Percentiles rank a stretch among this genome's conserved stretches.
Conservation (phyloP, 2,329 filamentous ascomycete species). For the Colletotrichum sp. region DNA sequence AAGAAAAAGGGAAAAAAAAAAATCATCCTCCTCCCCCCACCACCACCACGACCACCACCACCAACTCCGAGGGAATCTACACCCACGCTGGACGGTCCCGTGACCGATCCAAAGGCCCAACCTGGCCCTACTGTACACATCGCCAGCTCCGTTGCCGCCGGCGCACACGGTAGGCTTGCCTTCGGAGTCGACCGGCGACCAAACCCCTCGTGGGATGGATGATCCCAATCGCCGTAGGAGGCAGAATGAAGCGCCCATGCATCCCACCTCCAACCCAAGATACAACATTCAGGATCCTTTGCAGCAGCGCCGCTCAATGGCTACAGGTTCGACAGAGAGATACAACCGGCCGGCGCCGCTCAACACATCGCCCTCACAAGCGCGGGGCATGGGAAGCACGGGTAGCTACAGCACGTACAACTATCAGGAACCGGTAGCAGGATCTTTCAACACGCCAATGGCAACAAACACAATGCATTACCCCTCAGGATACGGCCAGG, state of each 20-base stretch:
- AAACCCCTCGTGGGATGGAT: slow-evolving; percentile 74
- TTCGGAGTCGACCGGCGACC: slow-evolving; percentile 58
- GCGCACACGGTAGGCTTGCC: slow-evolving; percentile 68
- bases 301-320: slow-evolving; percentile 44
- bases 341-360: slow-evolving; percentile 56
- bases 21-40: not conserved
- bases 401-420: slow-evolving; percentile 61
- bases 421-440: slow-evolving; percentile 59
- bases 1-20: not conserved
- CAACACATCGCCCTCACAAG: slow-evolving; percentile 52
- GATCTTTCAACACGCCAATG: slow-evolving; percentile 63
- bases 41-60: not conserved
- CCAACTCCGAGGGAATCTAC: not conserved
- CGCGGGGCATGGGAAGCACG: slow-evolving; percentile 55
- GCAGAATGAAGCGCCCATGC: slow-evolving; percentile 75
- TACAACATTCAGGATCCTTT: slow-evolving; percentile 57
- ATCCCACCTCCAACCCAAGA: slow-evolving; percentile 62
- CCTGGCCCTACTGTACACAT: slow-evolving; percentile 67
- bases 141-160: slow-evolving; percentile 68
- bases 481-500: slow-evolving; percentile 69
- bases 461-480: slow-evolving; percentile 61
- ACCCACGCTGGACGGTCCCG: slow-evolving; percentile 27
- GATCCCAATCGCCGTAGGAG: slow-evolving; percentile 75
- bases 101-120: slow-evolving; percentile 49
- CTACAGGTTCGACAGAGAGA: slow-evolving; percentile 40